phyloP scores from a whole-genome alignment of 306 rosid species.

The Cucurbita moschata region DNA sequence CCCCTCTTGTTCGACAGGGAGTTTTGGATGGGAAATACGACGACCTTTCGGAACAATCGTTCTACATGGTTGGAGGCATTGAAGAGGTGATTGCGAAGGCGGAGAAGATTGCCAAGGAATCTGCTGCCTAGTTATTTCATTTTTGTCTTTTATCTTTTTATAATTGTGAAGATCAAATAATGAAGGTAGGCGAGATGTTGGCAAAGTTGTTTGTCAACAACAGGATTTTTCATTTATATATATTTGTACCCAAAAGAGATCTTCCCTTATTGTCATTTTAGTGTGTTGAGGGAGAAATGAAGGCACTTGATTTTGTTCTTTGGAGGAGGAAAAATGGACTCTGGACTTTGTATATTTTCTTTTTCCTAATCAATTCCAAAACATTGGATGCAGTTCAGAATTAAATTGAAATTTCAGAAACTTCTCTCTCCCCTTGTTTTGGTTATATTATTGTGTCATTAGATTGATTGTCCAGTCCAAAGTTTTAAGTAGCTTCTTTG shows the following conservation, averaged over 20 bases:
- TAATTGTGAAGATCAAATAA: conserved; percentile 62
- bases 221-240: conserved; percentile 40
- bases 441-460: too few relatives aligned
- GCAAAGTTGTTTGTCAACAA: conserved; percentile 37
- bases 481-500: too few relatives aligned
- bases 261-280: conserved; percentile 27
- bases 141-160: conserved; percentile 18
- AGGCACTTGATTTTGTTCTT: conserved; percentile 14
- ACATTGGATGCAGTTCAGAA: conserved; percentile 26
- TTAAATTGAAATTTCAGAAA: too few relatives aligned
- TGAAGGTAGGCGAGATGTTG: conserved; percentile 45
- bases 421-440: too few relatives aligned
- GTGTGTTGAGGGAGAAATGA: conserved; percentile 33
- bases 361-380: conserved; percentile 11
- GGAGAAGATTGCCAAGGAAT: conserved; percentile 84
- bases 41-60: conserved; percentile 79
- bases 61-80: conserved; percentile 97
- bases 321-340: conserved; percentile 36
- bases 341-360: conserved; percentile 30
- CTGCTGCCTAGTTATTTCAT: conserved; percentile 23
- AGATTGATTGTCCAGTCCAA: too few relatives aligned
- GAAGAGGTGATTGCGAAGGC: conserved; percentile 93
- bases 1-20: conserved; percentile 30
- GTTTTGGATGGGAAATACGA: conserved; percentile 91
- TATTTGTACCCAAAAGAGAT: conserved; percentile 13